Evolutionary conservation across 768 basidiomycete species (phyloP), one percentile per base, ranked within the genome.

Genomic region (Tephrocybe sp.): DNA sequence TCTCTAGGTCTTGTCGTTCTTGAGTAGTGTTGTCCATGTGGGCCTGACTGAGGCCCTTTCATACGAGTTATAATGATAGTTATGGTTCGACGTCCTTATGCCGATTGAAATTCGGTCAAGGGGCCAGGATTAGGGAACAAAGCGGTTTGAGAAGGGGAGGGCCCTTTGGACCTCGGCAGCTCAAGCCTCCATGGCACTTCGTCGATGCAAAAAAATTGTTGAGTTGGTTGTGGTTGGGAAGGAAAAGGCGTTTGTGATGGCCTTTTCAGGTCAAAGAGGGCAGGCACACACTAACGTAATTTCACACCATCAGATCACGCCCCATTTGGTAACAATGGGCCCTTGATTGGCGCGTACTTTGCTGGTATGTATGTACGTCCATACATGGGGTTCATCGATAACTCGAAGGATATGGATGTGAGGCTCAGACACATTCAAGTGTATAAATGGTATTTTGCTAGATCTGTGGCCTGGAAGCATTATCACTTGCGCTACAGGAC

Each of bases 101-200:
- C 56, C 57, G 64, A 32, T 18, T 24, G 18, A 59, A 60, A 47
- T 45, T 53, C 33, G 54, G 56, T 48, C 15, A 26, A 54, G 32
- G 45, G 49, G 48, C 55, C 50, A 50, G 52, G 53, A 52, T 51
- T 49, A 42, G 64, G 15, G 56, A 67, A 67, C 60, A 69, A 72
- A 69, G 65, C 55, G 76, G 70, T 74, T 76, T 78, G 80, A 84
- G 76, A 66, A 78, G 74, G 73, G 73, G 77, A 84, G 79, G 80
- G 76, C 75, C 82, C 73, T 67, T 65, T 65, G 81, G 83, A 82
- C 84, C 86, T 80, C 83, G 67, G 81, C 77, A 75, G 70, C 83
- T 90, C 86, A 89, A 84, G 83, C 80, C 67, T 76, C 73, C 87
- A 88, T 88, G 73, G 61, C 61, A 17, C 61, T 37, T 47, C 57